Conservation (phyloP, 1,139 yeast genomes). For the Diutina pseudorugosa region DNA sequence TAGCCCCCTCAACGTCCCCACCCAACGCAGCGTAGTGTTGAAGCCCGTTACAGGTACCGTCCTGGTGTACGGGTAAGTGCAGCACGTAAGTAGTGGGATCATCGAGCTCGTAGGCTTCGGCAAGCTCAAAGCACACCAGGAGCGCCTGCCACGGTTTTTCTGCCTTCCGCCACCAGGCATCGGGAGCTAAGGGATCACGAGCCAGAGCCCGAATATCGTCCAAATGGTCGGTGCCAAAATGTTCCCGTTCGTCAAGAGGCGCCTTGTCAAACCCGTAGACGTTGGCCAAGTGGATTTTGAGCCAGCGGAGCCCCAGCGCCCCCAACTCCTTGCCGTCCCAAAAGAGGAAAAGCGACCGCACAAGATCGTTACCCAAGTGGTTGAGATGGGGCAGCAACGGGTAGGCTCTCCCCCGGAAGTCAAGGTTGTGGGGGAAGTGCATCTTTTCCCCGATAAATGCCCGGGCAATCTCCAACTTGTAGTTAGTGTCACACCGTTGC, state of each 20-base stretch:
- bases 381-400: slow-evolving; percentile 74
- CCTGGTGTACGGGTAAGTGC: slow-evolving; percentile 89
- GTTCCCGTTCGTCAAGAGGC: slow-evolving; percentile 62
- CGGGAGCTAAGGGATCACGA: slow-evolving; percentile 44
- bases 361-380: slow-evolving; percentile 86
- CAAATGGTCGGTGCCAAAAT: slow-evolving; percentile 58
- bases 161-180: slow-evolving; percentile 75
- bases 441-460: slow-evolving; percentile 84
- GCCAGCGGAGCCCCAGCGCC: slow-evolving; percentile 66
- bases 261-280: slow-evolving; percentile 81
- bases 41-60: slow-evolving; percentile 94
- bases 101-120: slow-evolving; percentile 53
- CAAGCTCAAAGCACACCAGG: slow-evolving; percentile 73
- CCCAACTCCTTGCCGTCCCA: slow-evolving; percentile 87
- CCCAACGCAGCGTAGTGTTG: slow-evolving; percentile 98
- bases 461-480: slow-evolving; percentile 88
- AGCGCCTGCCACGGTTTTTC: slow-evolving; percentile 96
- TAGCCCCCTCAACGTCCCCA: slow-evolving; percentile 91
- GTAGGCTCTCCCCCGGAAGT: slow-evolving; percentile 93
- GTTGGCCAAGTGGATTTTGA: slow-evolving; percentile 83
- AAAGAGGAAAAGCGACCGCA: slow-evolving; percentile 72
- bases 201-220: slow-evolving; percentile 58
- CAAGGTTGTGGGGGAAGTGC: slow-evolving; percentile 88
- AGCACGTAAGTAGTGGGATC: slow-evolving; percentile 70
- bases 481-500: slow-evolving; percentile 86